phyloP scores from a whole-genome alignment of 352 stramenopile genomes.

The Pythium periplocum region DNA sequence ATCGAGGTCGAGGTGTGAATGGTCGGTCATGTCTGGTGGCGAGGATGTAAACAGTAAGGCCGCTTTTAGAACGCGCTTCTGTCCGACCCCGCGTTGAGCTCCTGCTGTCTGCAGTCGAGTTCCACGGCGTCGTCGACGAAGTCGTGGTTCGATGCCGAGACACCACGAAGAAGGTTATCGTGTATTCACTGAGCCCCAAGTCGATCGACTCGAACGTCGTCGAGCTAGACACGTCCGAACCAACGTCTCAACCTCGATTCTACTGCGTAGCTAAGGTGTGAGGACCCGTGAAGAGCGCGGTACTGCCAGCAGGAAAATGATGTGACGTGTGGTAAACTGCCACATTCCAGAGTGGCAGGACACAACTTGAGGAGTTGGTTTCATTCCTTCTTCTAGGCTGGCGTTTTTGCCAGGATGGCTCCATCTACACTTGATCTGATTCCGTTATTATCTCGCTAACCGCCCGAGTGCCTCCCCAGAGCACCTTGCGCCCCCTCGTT shows the following conservation, averaged over 20 bases:
- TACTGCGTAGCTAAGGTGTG: too few species aligned
- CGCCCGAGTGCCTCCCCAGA: constrained; percentile 1
- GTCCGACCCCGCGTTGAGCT: background rate
- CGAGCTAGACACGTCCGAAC: background rate
- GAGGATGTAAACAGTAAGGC: constrained; percentile 28
- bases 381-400: background rate
- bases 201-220: background rate
- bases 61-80: constrained; percentile 20
- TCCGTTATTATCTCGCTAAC: constrained; percentile 7
- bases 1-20: too few species aligned
- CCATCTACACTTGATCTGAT: constrained; percentile 40
- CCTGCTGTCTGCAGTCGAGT: constrained; percentile 1
- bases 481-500: too few species aligned
- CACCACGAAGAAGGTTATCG: constrained; percentile 5
- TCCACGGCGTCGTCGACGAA: background rate
- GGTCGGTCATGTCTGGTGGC: constrained; percentile 1
- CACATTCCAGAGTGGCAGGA: constrained; percentile 5
- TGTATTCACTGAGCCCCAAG: background rate
- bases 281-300: too few species aligned
- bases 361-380: too few species aligned
- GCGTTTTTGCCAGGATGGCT: constrained; percentile 6
- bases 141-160: constrained; percentile 3
- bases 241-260: too few species aligned
- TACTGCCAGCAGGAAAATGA: too few species aligned
- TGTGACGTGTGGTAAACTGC: background rate